phyloP scores from a whole-genome alignment of 164 flowering plant genomes.

The Aristolochia fimbriata region DNA sequence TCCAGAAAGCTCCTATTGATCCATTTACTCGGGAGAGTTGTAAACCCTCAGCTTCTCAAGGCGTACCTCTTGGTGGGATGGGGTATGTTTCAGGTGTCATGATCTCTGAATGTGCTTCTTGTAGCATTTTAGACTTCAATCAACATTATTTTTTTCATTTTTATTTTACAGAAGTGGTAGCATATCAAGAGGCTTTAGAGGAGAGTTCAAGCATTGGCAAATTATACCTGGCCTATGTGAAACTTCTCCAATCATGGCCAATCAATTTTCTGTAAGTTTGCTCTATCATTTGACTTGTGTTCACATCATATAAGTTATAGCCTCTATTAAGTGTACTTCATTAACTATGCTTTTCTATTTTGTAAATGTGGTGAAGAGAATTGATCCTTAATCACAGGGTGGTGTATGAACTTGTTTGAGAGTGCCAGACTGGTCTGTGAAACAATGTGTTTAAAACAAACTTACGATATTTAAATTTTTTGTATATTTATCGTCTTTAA shows the following conservation, averaged over 20 bases:
- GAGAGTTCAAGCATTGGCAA: constrained; percentile 92
- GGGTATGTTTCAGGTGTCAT: constrained; percentile 44
- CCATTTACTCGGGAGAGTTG: constrained; percentile 85
- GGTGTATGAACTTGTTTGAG: too few species aligned
- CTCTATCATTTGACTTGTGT: constrained; percentile 4
- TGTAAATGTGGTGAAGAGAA: too few species aligned
- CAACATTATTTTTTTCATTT: neutral
- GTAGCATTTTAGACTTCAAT: neutral
- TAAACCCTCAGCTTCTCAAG: constrained; percentile 97
- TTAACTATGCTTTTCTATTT: too few species aligned
- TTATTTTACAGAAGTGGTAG: constrained; percentile 78
- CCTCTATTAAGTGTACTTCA: too few species aligned
- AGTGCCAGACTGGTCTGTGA: too few species aligned
- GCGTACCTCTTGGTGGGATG: constrained; percentile 99
- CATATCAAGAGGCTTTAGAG: constrained; percentile 98
- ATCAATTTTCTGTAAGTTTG: constrained; percentile 88
- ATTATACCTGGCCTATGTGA: constrained; percentile 83
- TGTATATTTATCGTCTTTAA: too few species aligned
- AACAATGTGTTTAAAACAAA: too few species aligned
- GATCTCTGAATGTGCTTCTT: neutral
- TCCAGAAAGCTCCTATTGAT: constrained; percentile 97
- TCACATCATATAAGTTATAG: too few species aligned
- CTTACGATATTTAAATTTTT: too few species aligned
- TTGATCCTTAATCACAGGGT: too few species aligned
- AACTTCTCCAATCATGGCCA: constrained; percentile 87